Evolutionary conservation across 176 grass and related monocot species (phyloP).

Genomic region (Oryza glaberrima): DNA sequence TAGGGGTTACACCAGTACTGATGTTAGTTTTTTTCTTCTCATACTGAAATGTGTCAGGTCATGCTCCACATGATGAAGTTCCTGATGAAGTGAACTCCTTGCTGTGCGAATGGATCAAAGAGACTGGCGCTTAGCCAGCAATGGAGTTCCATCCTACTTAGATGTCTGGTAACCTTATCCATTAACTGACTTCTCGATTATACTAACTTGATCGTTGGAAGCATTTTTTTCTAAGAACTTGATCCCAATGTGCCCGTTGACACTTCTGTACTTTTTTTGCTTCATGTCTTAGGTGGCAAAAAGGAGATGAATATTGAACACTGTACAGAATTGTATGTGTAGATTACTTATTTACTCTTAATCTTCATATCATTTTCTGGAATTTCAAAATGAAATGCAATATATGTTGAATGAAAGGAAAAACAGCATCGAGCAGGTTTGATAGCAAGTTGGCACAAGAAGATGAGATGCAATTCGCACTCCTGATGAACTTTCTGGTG

Average conservation of each 20-base stretch:
- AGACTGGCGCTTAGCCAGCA: conserved; percentile 42
- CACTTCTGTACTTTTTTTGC: background rate
- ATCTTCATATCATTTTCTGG: conserved; percentile 19
- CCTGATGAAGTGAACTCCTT: conserved; percentile 75
- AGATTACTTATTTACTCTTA: conserved; percentile 7
- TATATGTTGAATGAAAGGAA: background rate
- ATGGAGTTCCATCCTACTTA: conserved; percentile 46
- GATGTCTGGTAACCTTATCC: background rate
- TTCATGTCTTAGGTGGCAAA: background rate
- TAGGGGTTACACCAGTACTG: background rate
- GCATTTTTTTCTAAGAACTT: conserved; percentile 18
- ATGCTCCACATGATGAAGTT: conserved; percentile 90
- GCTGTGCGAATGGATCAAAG: conserved; percentile 65
- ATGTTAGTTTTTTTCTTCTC: background rate
- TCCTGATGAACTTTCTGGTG: conserved; percentile 15
- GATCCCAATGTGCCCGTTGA: background rate
- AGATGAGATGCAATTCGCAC: conserved; percentile 17
- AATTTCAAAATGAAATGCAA: background rate
- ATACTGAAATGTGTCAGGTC: conserved; percentile 55
- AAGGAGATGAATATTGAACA: background rate
- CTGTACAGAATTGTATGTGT: background rate
- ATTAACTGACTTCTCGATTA: conserved; percentile 14
- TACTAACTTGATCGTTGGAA: background rate
- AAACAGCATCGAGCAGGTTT: conserved; percentile 6
- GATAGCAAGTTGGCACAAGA: conserved; percentile 21